Base-by-base conservation (phyloP, 106 monocot species). In the Dioscorea zingiberensis region DNA sequence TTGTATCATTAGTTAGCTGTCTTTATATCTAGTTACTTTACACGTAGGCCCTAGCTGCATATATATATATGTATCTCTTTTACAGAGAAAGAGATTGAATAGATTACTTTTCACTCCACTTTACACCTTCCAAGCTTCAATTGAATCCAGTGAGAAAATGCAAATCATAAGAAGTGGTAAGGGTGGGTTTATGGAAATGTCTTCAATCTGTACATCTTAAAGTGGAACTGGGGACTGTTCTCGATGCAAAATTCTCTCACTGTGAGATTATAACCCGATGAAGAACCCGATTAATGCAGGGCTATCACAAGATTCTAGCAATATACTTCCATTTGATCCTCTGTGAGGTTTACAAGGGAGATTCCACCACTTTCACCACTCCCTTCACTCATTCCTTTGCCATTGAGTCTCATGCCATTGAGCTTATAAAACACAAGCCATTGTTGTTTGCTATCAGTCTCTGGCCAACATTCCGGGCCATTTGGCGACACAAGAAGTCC, bases 301-400 rank as follows among this genome's bases (percentile, higher is more conserved):
- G 71, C 97, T 97, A 16, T 97, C 81, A 62, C 97, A 97, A 14
- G 97, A 85, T 24, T 92, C 97, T 1, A 75, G 85, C 75, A 88
- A 77, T 73, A 92, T 97, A 7, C 81, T 73, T 63, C 97, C 97
- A 55, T 97, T 81, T 14, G 97, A 92, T 2, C 97, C 97, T 65
- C 77, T 88, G 84, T 97, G 97, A 55, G 97, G 97, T 48, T 97
- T 97, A 67, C 94, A 94, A 60, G 90, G 90, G 68, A 94, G 90
- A 30, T 81, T 68, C 94, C 97, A 97, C 97, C 97, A 97, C 0
- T 76, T 58, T 97, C 86, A 4, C 97, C 97, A 57, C 92, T 92
- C 24, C 97, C 97, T 73, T 89, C 88, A 6, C 92, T 84, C 0
- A 79, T 98, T n/a, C 97, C 97, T 47, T 25, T 49, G 0, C 97